phyloP scores from a whole-genome alignment of 805 yeast species.

The Candida palmyrensis region DNA sequence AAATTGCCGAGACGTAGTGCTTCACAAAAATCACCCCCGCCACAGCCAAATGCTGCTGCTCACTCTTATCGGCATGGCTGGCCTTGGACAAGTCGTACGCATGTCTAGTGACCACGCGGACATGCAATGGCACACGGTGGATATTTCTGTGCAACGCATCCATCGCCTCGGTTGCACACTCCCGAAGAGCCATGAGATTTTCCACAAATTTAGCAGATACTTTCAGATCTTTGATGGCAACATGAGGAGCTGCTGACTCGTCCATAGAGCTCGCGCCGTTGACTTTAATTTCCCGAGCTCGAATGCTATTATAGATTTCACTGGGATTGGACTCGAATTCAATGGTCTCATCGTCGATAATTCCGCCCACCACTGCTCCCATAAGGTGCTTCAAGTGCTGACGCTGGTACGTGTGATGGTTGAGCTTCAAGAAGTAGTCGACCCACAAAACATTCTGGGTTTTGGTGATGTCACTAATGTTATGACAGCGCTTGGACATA shows the following conservation, averaged over 20 bases:
- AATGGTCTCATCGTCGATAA: slow-evolving; percentile 44
- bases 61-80: slow-evolving; percentile 54
- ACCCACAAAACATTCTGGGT: slow-evolving; percentile 39
- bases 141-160: slow-evolving; percentile 43
- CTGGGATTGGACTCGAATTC: slow-evolving; percentile 81
- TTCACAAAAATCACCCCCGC: slow-evolving; percentile 63
- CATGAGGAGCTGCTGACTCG: slow-evolving; percentile 44
- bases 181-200: slow-evolving; percentile 73
- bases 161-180: slow-evolving; percentile 57
- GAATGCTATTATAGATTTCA: slow-evolving; percentile 42
- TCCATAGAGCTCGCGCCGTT: slow-evolving; percentile 23
- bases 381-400: slow-evolving; percentile 35
- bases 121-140: slow-evolving; percentile 32
- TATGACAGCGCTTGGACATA: slow-evolving; percentile 22
- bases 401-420: slow-evolving; percentile 46
- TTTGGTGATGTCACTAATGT: slow-evolving; percentile 36
- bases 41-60: slow-evolving; percentile 55
- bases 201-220: slow-evolving; percentile 65
- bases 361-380: slow-evolving; percentile 31
- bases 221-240: slow-evolving; percentile 75
- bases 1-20: slow-evolving; percentile 42
- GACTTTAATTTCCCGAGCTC: slow-evolving; percentile 29
- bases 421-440: slow-evolving; percentile 35
- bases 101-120: slow-evolving; percentile 28
- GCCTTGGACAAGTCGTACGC: slow-evolving; percentile 35